Evolutionary conservation across 441 rosid genomes (phyloP), one percentile per base, ranked within the genome.

Genomic region (Aquilaria agallochum): DNA sequence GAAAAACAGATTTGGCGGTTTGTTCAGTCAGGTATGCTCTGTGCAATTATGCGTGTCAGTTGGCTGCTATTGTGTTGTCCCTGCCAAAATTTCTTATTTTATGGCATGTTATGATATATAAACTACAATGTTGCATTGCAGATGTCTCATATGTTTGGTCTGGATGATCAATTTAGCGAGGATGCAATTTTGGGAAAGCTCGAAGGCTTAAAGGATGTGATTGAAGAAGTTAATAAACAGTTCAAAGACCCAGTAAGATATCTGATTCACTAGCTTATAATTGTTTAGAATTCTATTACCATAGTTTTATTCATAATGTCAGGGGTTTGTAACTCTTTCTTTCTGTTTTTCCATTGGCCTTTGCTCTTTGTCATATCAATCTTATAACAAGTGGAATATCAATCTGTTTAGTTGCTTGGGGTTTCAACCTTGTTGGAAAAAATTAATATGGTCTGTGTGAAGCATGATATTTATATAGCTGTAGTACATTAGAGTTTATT

Each of bases 151-250:
- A 67, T 89, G 50, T 87, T 92, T 63, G 97, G 97, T 64, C 58
- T 85, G 15, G 93, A 77, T 69, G 93, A 89, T 59, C 94, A 87
- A 66, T 87, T 89, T 76, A 95, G 96, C 33, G 98, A 92, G 74
- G 98, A 92, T 78, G 95, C 98, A 20, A 74, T 92, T 44, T 63
- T 92, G 76, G 96, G 98, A 71, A 92, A 84, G 80, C 95, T 92
- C 4, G 98, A 92, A 80, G 87, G 98, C 64, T 83, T 92, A 95
- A 92, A 92, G 77, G 93, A 89, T 67, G 94, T 92, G 62, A 92
- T 92, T 66, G 95, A 89, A 71, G 89, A 86, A 81, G 96, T 92
- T 40, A 89, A 92, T 69, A 84, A 68, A 73, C 98, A 92, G 69
- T 92, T 92, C 72, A 89, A 82, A 74, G 91, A 92, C 77, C 97